Base-by-base conservation (phyloP, 345 rosid genomes). In the Gossypium thurberi region DNA sequence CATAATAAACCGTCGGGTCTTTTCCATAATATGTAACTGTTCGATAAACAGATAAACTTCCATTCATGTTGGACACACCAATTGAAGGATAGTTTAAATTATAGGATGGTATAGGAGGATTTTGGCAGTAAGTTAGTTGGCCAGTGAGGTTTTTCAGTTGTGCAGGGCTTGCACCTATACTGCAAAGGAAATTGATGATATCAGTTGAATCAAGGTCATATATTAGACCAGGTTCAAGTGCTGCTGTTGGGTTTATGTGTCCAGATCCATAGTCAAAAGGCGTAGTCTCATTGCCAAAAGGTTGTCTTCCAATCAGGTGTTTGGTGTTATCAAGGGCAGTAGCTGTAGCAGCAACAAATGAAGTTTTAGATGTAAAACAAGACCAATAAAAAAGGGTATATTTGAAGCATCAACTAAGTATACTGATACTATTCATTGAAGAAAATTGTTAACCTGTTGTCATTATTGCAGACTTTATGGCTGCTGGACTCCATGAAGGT, bases 201-300 rank as follows among this genome's bases (percentile, higher is more conserved):
- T 86, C 81, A 10, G 44, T n/a, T 42, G 80, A 50, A 47, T 78
- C 76, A 43, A 77, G 79, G 57, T 86, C 84, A 18, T 86, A 86
- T 57, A 82, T 17, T 8, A 86, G 75, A 65, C 89, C 90, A 2
- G 85, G 81, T 66, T 84, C 75, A 51, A 86, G 63, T 10, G 84
- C 85, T 1, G 82, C 84, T 8, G 20, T 20, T 10, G 81, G 87
- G 67, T 88, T 86, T 72, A 82, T 69, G 37, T 86, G 88, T 66
- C 92, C 81, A 0, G 92, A 86, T 77, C 92, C 88, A 3, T 83
- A 79, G 84, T 86, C 86, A 57, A 88, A 84, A 73, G 90, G 87
- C 8, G 82, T 82, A 21, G 82, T 65, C 70, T 73, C 48, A 4
- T 71, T 74, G 68, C 81, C 82, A 42, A 80, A 74, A 50, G 92